These are phyloP conservation scores for Yamadazyma epiphylla DNA, from an alignment of 1,139 yeast genomes.

Conservation along the genomic window DNA sequence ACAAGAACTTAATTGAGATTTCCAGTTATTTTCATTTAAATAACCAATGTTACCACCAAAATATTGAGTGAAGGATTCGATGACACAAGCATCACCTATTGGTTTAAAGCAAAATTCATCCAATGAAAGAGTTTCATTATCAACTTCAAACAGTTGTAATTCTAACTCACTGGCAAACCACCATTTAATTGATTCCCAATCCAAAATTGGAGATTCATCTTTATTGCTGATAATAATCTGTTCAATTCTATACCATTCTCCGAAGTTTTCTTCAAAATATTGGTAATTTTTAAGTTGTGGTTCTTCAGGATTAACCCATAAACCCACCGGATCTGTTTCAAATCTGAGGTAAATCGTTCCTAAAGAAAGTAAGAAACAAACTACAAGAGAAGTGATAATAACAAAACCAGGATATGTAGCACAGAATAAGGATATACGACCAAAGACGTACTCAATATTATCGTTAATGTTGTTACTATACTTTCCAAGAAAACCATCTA, in stretches of 20 bases:
- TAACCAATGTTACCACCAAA: conserved; percentile 60
- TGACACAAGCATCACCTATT: conserved; percentile 68
- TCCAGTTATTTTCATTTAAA: conserved; percentile 56
- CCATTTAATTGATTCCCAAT: conserved; percentile 73
- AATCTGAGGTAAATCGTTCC: conserved; percentile 54
- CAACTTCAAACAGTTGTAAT: conserved; percentile 31
- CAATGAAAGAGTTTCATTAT: conserved; percentile 28
- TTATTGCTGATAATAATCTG: conserved; percentile 76
- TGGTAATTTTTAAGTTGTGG: conserved; percentile 65
- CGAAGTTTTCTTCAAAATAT: conserved; percentile 75
- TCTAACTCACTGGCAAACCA: conserved; percentile 77
- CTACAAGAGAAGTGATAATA: conserved; percentile 40
- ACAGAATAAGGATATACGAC: conserved; percentile 47
- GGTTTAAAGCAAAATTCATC: conserved; percentile 86
- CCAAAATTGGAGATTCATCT: conserved; percentile 51
- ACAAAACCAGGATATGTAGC: conserved; percentile 57
- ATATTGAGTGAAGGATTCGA: conserved; percentile 91
- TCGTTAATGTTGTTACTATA: conserved; percentile 13
- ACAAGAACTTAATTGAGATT: conserved; percentile 50
- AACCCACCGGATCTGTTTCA: conserved; percentile 74
- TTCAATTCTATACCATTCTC: conserved; percentile 88
- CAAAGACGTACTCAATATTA: conserved; percentile 33
- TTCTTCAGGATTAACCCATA: conserved; percentile 90
- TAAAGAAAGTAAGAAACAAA: conserved; percentile 45
- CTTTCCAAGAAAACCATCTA: conserved; percentile 3